Percentiles rank a stretch among this genome's conserved stretches.
Conservation (phyloP, 305 asterid species). For the Plantago rigida region DNA sequence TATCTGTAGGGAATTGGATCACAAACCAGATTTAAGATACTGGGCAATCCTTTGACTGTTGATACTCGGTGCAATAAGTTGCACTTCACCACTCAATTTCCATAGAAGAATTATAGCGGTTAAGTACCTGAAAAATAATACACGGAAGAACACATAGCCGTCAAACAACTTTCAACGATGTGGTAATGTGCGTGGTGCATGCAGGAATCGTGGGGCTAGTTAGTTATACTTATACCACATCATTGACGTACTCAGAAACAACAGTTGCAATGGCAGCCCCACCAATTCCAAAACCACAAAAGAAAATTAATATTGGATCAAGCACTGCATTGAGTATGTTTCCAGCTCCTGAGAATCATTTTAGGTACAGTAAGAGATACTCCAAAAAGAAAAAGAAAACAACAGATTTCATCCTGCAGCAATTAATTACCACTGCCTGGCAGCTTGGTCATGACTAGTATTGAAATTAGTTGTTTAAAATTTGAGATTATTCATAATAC, state of each 20-base stretch:
- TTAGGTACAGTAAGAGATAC: slow-evolving; percentile 14
- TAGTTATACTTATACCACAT: slow-evolving; percentile 86
- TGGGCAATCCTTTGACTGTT: slow-evolving; percentile 52
- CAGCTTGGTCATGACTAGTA: too few relatives aligned
- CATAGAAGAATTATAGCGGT: slow-evolving; percentile 65
- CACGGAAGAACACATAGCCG: slow-evolving; percentile 2
- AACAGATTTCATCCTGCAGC: not conserved
- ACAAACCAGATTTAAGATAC: slow-evolving; percentile 74
- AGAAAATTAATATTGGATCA: slow-evolving; percentile 64
- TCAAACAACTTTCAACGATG: slow-evolving; percentile 9
- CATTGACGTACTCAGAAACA: slow-evolving; percentile 82
- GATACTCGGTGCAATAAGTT: slow-evolving; percentile 54
- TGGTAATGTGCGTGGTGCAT: slow-evolving; percentile 27
- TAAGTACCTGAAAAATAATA: slow-evolving; percentile 54
- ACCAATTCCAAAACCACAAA: slow-evolving; percentile 58
- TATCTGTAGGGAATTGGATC: not conserved
- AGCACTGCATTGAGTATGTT: slow-evolving; percentile 65
- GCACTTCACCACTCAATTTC: slow-evolving; percentile 64
- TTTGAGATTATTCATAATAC: too few relatives aligned
- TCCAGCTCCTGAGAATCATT: slow-evolving; percentile 60
- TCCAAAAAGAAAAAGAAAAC: slow-evolving; percentile 6
- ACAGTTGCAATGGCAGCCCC: slow-evolving; percentile 93
- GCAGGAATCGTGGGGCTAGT: slow-evolving; percentile 34
- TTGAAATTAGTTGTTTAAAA: not conserved
- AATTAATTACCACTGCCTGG: not conserved